Evolutionary conservation across 805 yeast species (phyloP).

Genomic region (Zygoascus ofunaensis): DNA sequence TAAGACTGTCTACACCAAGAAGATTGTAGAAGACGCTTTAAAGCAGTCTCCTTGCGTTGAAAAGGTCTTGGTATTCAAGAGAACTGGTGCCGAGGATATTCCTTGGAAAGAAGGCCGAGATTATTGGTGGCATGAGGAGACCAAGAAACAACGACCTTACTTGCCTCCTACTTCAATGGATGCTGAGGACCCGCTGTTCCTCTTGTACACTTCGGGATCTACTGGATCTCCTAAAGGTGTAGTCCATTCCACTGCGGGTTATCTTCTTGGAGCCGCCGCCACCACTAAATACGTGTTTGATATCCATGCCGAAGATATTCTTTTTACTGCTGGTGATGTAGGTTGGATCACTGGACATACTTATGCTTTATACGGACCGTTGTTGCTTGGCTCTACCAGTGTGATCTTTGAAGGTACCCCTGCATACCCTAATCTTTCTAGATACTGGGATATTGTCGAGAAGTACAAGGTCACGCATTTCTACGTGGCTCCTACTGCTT

Average conservation of each 20-base stretch:
- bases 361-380: conserved; percentile 90
- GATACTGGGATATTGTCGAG: conserved; percentile 96
- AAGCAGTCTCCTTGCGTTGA: conserved; percentile 58
- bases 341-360: conserved; percentile 99
- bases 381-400: conserved; percentile 78
- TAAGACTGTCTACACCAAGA: conserved; percentile 82
- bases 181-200: conserved; percentile 90
- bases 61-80: conserved; percentile 77
- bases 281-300: conserved; percentile 92
- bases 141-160: conserved; percentile 71
- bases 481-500: conserved; percentile 97
- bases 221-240: conserved; percentile 99
- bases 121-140: conserved; percentile 92
- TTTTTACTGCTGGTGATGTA: conserved; percentile 96
- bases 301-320: conserved; percentile 74
- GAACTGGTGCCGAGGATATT: conserved; percentile 66
- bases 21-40: conserved; percentile 91
- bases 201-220: conserved; percentile 95
- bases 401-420: conserved; percentile 97
- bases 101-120: conserved; percentile 76
- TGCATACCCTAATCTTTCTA: conserved; percentile 87
- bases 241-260: conserved; percentile 91
- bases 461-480: conserved; percentile 87
- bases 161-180: conserved; percentile 79
- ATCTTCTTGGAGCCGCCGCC: conserved; percentile 82